Evolutionary conservation across 345 rosid species (phyloP).

Genomic region (Aquilaria sinensis): DNA sequence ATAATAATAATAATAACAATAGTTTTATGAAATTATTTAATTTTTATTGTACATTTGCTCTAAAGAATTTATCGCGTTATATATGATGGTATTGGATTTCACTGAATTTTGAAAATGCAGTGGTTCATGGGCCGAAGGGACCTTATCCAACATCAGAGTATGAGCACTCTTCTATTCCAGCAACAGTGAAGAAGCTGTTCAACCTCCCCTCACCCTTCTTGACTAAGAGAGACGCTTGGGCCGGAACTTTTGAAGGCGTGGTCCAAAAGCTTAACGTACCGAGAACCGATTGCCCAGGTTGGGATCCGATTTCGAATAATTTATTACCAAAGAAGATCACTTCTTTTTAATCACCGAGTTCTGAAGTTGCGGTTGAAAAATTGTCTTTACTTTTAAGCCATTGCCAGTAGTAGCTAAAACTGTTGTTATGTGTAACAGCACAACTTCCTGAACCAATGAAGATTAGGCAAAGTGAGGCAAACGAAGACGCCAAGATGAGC

Average conservation of each 20-base stretch:
- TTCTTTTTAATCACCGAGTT: no score
- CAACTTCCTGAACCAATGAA: slow-evolving; percentile 48
- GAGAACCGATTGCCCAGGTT: slow-evolving; percentile 84
- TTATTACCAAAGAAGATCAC: no score
- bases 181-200: slow-evolving; percentile 77
- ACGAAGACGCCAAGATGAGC: slow-evolving; percentile 56
- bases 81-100: no score
- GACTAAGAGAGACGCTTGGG: slow-evolving; percentile 85
- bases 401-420: no score
- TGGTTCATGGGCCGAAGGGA: slow-evolving; percentile 83
- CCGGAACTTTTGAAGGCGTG: slow-evolving; percentile 72
- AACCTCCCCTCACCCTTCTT: slow-evolving; percentile 63
- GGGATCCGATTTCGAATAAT: not conserved
- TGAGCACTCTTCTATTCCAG: slow-evolving; percentile 93
- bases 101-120: slow-evolving; percentile 24
- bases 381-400: no score
- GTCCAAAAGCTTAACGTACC: slow-evolving; percentile 48
- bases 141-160: slow-evolving; percentile 76
- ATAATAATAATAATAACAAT: no score
- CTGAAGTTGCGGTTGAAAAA: no score
- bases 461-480: slow-evolving; percentile 55
- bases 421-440: slow-evolving; percentile 16
- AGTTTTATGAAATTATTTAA: no score
- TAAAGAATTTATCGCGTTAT: no score
- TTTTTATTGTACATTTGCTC: no score